Evolutionary conservation across 2,329 filamentous ascomycete species (phyloP), one percentile per base, ranked within the genome.

Genomic region (Cytospora piceae): DNA sequence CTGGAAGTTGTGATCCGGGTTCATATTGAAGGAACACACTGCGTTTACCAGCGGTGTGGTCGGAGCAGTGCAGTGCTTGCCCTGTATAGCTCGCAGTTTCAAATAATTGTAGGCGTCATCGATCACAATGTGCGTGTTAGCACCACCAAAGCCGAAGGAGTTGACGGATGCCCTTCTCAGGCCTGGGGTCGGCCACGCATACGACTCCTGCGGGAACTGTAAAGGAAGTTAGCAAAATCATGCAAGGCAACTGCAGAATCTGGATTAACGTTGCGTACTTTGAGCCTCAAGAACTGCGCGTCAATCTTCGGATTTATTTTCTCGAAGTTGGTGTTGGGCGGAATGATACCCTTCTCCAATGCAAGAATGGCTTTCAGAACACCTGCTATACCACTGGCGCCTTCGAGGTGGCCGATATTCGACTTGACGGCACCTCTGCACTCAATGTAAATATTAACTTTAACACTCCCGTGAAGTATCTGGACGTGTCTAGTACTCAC

Each of bases 81-180:
- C 58, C 7, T 32, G 5, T 11, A 54, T 4, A 1, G 12, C 14
- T 2, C 58, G 49, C 2, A 54, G 8, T 1, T 11, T 22, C 1
- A 61, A 31, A 17, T 61, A 59, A 22, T 64, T 20, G 32, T 52
- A 58, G 3, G 62, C 62, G 22, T 64, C 62, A 34, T 60, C 58
- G 9, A 60, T 3, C 0, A 60, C n/a, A 14, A 74, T 74, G 68
- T 82, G 81, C 6, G 77, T 77, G 68, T 82, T 83, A 22, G 80
- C 78, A 42, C 76, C 79, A 24, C 79, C 80, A 32, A 78, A 82
- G 0, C 81, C 81, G 58, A 83, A 83, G 1, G 70, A 72, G 62
- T 77, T 77, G 39, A 79, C 69, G 60, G 70, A 72, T 1, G 72
- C 71, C 31, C 73, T 67, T 3, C 74, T 65, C 0, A 61, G 29